Percentiles rank a stretch among this genome's conserved stretches.
Conservation (phyloP, 129 eudicot genomes). For the Artemisia tridentata region DNA sequence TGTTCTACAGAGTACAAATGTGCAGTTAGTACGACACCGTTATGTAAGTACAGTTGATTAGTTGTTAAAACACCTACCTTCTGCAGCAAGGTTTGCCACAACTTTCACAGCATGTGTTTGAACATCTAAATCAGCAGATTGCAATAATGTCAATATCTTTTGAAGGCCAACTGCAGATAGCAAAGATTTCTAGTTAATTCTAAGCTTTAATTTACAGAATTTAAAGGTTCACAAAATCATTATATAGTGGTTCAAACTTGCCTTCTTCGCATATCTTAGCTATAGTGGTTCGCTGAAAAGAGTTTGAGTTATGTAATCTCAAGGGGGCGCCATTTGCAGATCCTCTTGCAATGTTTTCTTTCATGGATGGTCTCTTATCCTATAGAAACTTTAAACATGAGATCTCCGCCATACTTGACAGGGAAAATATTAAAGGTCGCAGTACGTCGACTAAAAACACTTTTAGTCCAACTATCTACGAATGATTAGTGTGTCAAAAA, state of each 20-base stretch:
- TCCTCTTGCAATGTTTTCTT: slow-evolving; percentile 52
- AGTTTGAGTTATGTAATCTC: slow-evolving; percentile 52
- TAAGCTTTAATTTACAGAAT: slow-evolving; percentile 5
- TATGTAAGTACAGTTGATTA: not conserved
- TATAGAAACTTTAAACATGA: slow-evolving; percentile 27
- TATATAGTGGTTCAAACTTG: slow-evolving; percentile 29
- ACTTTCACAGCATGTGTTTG: slow-evolving; percentile 95
- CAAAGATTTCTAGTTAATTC: slow-evolving; percentile 16
- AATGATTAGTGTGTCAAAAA: too few species aligned
- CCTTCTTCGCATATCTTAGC: slow-evolving; percentile 97
- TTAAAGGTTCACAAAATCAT: slow-evolving; percentile 17
- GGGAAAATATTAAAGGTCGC: not conserved
- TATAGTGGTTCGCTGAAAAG: slow-evolving; percentile 73
- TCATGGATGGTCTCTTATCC: slow-evolving; percentile 75
- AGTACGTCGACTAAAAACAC: too few species aligned
- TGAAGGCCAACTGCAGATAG: slow-evolving; percentile 79
- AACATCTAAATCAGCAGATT: slow-evolving; percentile 76
- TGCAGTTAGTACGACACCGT: slow-evolving; percentile 3
- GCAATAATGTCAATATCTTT: slow-evolving; percentile 71
- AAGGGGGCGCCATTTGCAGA: slow-evolving; percentile 48
- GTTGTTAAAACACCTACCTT: slow-evolving; percentile 51
- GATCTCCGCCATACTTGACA: slow-evolving; percentile 5
- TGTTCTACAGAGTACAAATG: not conserved
- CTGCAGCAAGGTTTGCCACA: slow-evolving; percentile 98
- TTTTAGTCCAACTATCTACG: too few species aligned